These are phyloP conservation scores for Phycomyces nitens DNA, from an alignment of 192 early-diverging fungal species.

Conservation along the genomic window DNA sequence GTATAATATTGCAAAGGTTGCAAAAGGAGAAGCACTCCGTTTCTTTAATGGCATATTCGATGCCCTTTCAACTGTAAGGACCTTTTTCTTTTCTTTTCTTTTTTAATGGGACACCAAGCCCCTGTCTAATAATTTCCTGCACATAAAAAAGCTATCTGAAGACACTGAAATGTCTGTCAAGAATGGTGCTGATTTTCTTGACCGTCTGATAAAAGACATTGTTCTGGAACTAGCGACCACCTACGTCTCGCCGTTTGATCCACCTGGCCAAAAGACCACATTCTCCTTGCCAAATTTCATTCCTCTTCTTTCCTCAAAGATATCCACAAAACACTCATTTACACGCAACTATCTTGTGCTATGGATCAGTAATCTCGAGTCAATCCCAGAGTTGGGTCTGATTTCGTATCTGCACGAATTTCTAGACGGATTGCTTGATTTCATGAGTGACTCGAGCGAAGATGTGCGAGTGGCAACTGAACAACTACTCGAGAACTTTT, in stretches of 20 bases:
- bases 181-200: conserved; percentile 90
- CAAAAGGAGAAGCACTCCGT: conserved; percentile 77
- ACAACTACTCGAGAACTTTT: conserved; percentile 81
- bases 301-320: conserved; percentile 86
- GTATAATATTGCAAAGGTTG: conserved; percentile 98
- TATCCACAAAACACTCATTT: conserved; percentile 84
- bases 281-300: conserved; percentile 94
- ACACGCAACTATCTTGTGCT: conserved; percentile 90
- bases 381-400: conserved; percentile 93
- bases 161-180: conserved; percentile 91
- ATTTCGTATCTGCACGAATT: conserved; percentile 91
- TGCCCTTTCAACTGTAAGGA: conserved; percentile 82
- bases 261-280: conserved; percentile 45
- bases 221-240: conserved; percentile 86
- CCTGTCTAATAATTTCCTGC: too few species aligned
- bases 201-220: conserved; percentile 95
- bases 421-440: conserved; percentile 86
- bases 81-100: too few species aligned
- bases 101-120: too few species aligned
- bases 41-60: conserved; percentile 99
- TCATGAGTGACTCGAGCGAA: conserved; percentile 83
- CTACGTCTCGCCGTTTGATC: conserved; percentile 51
- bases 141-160: conserved; percentile 59
- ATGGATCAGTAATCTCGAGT: conserved; percentile 90
- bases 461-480: conserved; percentile 88